These are phyloP conservation scores for Diaporthe velutina DNA, from an alignment of 2,329 filamentous ascomycete species.

Conservation along the genomic window DNA sequence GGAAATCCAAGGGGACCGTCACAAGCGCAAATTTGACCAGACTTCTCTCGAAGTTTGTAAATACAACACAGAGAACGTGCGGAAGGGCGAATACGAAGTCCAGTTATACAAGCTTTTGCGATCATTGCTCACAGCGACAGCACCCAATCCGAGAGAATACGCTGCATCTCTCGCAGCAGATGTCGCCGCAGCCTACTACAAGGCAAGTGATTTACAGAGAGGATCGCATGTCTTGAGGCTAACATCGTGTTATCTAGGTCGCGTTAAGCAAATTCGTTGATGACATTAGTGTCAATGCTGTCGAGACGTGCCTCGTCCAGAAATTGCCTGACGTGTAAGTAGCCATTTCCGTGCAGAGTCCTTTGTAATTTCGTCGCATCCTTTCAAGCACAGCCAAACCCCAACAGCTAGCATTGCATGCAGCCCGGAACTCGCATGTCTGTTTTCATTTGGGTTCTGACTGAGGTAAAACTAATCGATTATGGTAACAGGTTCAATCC, in stretches of 20 bases:
- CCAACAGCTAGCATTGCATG: neutral
- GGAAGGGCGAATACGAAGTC: neutral
- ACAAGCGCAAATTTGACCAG: slow-evolving; percentile 41
- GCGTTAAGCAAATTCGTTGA: slow-evolving; percentile 47
- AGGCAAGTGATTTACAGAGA: slow-evolving; percentile 35
- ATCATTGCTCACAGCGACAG: slow-evolving; percentile 36
- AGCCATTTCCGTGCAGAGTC: neutral
- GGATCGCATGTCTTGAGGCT: slow-evolving; percentile 19
- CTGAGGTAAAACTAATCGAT: neutral
- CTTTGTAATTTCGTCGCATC: neutral
- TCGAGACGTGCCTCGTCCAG: slow-evolving; percentile 45
- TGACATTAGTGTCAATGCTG: slow-evolving; percentile 46
- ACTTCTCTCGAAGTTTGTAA: neutral
- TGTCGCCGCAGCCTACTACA: slow-evolving; percentile 45
- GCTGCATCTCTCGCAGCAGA: slow-evolving; percentile 44
- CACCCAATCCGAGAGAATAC: slow-evolving; percentile 43
- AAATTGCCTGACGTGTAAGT: slow-evolving; percentile 46
- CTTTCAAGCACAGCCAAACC: neutral
- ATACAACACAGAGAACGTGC: neutral
- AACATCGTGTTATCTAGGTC: slow-evolving; percentile 37
- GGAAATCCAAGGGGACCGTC: slow-evolving; percentile 42
- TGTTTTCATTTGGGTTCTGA: neutral
- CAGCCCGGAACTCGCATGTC: neutral
- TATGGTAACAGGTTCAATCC: slow-evolving; percentile 38
- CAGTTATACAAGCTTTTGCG: slow-evolving; percentile 22